Evolutionary conservation across 257 asterid species (phyloP), one percentile per base, ranked within the genome.

Genomic region (Nicotiana paniculata): DNA sequence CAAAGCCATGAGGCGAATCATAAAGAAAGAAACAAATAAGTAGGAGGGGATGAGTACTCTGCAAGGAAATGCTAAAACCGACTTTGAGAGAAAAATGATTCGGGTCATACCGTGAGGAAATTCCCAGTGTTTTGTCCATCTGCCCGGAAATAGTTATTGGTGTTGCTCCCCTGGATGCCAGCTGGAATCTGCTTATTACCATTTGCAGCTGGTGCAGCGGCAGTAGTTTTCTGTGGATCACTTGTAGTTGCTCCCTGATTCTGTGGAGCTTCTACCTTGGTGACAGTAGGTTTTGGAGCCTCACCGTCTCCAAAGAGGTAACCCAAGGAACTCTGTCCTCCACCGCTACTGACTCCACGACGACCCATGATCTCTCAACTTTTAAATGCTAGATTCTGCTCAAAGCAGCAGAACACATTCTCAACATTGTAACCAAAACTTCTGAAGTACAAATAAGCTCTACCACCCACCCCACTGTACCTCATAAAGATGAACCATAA

Each of bases 251-350:
- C 83, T 77, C 87, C 88, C 53, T 84, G 88, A 53, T 85, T 81
- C 82, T 77, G 84, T 76, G 91, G 87, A 85, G 92, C 86, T 75
- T 85, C 92, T 10, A 66, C 85, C 43, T 77, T 87, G 30, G 51
- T 87, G 81, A 86, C 77, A 68, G 89, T 83, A 64, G 95, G 88
- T 83, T 88, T 90, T 66, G 97, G 91, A 81, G 90, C 89, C 81
- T 92, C 96, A n/a, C 89, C 88, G 66, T 91, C 86, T 86, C 98
- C 98, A 26, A 93, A 93, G 16, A 93, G 96, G 87, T 93, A 93
- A 17, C 95, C 97, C n/a, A 92, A 85, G 81, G 97, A 92, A 89
- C 98, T 93, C 88, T 93, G 94, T 37, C 98, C 98, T 24, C 98
- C 98, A 74, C 98, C 97, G 9, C 91, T 88, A 89, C 97, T 94